Percentiles rank a stretch among this genome's conserved stretches.
These are phyloP conservation scores for Puya raimondii DNA, from an alignment of 176 grass and related monocot species.

Conservation along the genomic window DNA sequence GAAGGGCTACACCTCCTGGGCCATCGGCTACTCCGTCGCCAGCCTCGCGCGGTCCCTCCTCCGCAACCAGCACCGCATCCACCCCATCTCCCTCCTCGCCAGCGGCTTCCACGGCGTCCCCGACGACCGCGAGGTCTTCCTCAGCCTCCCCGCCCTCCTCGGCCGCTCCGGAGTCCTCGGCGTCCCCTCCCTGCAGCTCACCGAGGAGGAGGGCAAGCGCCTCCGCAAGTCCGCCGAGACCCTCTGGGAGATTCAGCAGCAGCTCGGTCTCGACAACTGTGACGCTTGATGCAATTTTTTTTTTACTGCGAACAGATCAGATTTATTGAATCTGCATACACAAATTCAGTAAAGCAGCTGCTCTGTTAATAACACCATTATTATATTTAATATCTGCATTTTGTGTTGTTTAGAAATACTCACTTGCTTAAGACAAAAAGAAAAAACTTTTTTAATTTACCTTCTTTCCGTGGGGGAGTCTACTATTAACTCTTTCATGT, in stretches of 20 bases:
- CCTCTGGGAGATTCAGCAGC: constrained; percentile 50
- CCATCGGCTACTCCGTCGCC: constrained; percentile 78
- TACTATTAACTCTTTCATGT: no score
- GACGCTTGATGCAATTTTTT: no score
- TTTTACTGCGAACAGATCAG: no score
- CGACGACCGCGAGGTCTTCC: constrained; percentile 53
- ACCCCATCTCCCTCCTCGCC: constrained; percentile 68
- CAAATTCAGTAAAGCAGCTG: no score
- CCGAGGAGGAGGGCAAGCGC: constrained; percentile 38
- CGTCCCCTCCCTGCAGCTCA: constrained; percentile 53
- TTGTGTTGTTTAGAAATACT: no score
- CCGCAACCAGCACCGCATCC: constrained; percentile 68
- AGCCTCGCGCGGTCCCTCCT: constrained; percentile 51
- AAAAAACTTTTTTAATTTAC: no score
- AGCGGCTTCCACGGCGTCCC: constrained; percentile 54
- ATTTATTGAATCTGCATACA: no score
- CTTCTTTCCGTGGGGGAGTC: no score
- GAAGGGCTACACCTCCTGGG: constrained; percentile 83
- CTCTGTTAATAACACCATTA: no score
- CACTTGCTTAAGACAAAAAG: no score
- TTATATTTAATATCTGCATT: no score
- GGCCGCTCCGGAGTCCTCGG: constrained; percentile 41
- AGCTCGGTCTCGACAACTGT: constrained; percentile 10
- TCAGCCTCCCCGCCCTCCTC: constrained; percentile 60
- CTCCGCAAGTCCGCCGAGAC: constrained; percentile 52